Conservation (phyloP, 495 filamentous ascomycete genomes). For the Emericellopsis terricola region DNA sequence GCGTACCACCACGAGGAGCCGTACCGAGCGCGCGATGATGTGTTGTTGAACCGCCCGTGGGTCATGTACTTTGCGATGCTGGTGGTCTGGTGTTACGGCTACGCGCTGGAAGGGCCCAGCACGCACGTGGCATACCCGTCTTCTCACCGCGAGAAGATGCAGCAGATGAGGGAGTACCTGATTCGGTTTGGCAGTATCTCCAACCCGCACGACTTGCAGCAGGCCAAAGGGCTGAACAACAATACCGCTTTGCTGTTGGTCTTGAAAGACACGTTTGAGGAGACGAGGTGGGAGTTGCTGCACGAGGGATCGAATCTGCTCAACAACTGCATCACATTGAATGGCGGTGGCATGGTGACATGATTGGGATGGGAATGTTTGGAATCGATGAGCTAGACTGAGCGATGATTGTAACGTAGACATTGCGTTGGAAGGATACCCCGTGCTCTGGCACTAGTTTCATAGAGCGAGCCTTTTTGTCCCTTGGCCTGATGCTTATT, state of each 20-base stretch:
- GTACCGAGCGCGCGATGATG: slow-evolving; percentile 80
- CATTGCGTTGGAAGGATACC: too few species aligned
- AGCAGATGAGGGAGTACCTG: slow-evolving; percentile 67
- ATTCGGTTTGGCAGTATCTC: slow-evolving; percentile 50
- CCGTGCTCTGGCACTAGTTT: too few species aligned
- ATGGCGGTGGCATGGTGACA: slow-evolving; percentile 16
- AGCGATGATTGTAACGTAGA: too few species aligned
- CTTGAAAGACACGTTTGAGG: slow-evolving; percentile 60
- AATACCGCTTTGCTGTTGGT: slow-evolving; percentile 73
- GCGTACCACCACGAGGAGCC: slow-evolving; percentile 12
- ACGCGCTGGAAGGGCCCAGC: slow-evolving; percentile 70
- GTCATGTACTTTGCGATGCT: slow-evolving; percentile 88
- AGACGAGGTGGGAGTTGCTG: slow-evolving; percentile 80
- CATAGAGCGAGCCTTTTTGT: too few species aligned
- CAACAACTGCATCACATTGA: slow-evolving; percentile 52
- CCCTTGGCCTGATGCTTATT: too few species aligned
- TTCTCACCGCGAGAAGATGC: slow-evolving; percentile 44
- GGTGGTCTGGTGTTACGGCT: slow-evolving; percentile 92
- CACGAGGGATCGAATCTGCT: slow-evolving; percentile 70
- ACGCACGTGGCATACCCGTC: slow-evolving; percentile 25
- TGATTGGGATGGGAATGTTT: too few species aligned
- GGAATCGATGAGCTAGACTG: too few species aligned
- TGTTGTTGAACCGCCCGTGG: slow-evolving; percentile 85
- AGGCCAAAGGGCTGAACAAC: slow-evolving; percentile 58
- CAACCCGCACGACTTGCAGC: slow-evolving; percentile 67